Evolutionary conservation across 345 rosid genomes (phyloP).

Genomic region (Populus euphratica): DNA sequence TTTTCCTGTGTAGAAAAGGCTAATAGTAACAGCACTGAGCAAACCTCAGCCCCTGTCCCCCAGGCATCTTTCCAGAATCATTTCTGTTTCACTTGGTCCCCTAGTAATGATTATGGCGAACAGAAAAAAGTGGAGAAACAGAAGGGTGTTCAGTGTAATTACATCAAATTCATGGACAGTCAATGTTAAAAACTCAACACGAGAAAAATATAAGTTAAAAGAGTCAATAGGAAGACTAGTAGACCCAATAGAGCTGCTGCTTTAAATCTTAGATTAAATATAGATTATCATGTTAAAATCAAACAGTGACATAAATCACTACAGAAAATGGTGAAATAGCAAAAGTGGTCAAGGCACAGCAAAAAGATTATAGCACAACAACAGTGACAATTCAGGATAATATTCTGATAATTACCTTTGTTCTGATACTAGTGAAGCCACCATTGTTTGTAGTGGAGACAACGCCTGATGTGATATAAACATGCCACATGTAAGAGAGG

Average conservation of each 20-base stretch:
- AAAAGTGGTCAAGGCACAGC: neutral
- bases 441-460: conserved; percentile 94
- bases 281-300: neutral
- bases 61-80: no score
- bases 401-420: conserved; percentile 50
- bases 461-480: conserved; percentile 42
- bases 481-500: neutral
- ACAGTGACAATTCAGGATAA: conserved; percentile 5
- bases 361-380: neutral
- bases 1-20: neutral
- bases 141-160: no score
- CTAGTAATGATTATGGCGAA: no score
- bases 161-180: no score
- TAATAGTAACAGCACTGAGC: neutral
- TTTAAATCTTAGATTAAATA: no score
- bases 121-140: no score
- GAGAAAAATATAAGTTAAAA: no score
- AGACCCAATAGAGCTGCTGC: no score
- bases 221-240: no score
- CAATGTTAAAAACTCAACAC: no score
- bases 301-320: neutral
- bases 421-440: conserved; percentile 82
- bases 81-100: no score
- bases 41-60: no score
- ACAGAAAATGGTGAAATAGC: neutral